phyloP scores from a whole-genome alignment of 371 early-diverging fungal genomes.

The Encephalitozoon cuniculi region DNA sequence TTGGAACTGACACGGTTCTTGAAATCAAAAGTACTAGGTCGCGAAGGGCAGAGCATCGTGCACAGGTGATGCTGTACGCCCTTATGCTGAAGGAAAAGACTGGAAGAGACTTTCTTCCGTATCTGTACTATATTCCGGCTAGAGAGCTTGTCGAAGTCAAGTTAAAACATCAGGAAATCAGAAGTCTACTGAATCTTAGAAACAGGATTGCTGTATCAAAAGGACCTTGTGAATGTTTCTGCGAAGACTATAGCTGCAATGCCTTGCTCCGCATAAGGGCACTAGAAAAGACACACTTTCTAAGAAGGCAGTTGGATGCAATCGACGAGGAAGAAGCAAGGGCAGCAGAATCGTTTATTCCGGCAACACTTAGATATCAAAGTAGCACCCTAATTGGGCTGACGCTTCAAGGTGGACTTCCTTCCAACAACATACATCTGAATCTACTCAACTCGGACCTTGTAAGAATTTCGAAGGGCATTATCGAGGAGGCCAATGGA shows the following conservation, averaged over 20 bases:
- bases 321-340: slow-evolving; percentile 36
- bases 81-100: slow-evolving; percentile 36
- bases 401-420: background rate
- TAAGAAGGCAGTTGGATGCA: slow-evolving; percentile 33
- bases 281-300: slow-evolving; percentile 13
- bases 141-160: slow-evolving; percentile 19
- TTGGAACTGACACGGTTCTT: slow-evolving; percentile 18
- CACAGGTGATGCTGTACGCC: slow-evolving; percentile 47
- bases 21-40: slow-evolving; percentile 48
- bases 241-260: background rate
- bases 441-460: slow-evolving; percentile 21
- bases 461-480: slow-evolving; percentile 20
- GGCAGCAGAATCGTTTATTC: slow-evolving; percentile 9
- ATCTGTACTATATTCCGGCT: slow-evolving; percentile 32
- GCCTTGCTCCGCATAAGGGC: slow-evolving; percentile 18
- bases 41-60: slow-evolving; percentile 26
- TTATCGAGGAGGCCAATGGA: background rate
- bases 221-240: slow-evolving; percentile 1
- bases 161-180: slow-evolving; percentile 41
- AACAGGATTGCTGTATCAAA: slow-evolving; percentile 22
- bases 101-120: slow-evolving; percentile 9
- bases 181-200: slow-evolving; percentile 28
- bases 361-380: slow-evolving; percentile 11
- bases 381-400: background rate
- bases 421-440: slow-evolving; percentile 9